phyloP scores from a whole-genome alignment of 1,284 basidiomycete species.

The Moesziomyces antarcticus region DNA sequence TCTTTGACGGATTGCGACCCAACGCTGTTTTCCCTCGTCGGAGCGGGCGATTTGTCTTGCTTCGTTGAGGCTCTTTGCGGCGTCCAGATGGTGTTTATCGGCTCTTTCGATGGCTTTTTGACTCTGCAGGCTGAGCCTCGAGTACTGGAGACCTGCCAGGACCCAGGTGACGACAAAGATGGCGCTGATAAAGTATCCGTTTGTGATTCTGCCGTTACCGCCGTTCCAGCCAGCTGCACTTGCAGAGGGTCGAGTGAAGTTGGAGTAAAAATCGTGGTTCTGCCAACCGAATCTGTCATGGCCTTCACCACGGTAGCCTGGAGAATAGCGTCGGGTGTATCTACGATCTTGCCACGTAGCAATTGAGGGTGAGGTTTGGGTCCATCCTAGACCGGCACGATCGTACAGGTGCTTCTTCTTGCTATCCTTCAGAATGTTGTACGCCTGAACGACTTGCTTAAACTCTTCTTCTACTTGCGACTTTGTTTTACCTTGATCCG shows the following conservation, averaged over 20 bases:
- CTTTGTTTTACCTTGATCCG: constrained; percentile 15
- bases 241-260: neutral
- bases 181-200: constrained; percentile 38
- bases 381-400: constrained; percentile 48
- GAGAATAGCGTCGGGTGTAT: constrained; percentile 16
- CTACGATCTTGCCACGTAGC: constrained; percentile 28
- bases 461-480: constrained; percentile 42
- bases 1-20: constrained; percentile 19
- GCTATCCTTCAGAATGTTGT: constrained; percentile 49
- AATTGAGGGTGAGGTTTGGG: neutral
- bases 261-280: constrained; percentile 23
- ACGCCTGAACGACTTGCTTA: constrained; percentile 51
- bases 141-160: constrained; percentile 42
- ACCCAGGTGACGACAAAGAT: constrained; percentile 47
- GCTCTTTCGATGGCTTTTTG: constrained; percentile 38
- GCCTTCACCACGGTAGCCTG: constrained; percentile 6
- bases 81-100: constrained; percentile 28
- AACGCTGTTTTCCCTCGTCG: constrained; percentile 26
- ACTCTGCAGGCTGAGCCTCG: constrained; percentile 27
- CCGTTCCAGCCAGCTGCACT: constrained; percentile 26
- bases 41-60: constrained; percentile 31
- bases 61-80: constrained; percentile 19
- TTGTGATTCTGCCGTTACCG: constrained; percentile 33
- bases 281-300: constrained; percentile 49
- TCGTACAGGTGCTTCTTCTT: constrained; percentile 40